Percentiles rank a stretch among this genome's conserved stretches.
phyloP scores from a whole-genome alignment of 2,329 filamentous ascomycete species.

The Penicillium sp. region DNA sequence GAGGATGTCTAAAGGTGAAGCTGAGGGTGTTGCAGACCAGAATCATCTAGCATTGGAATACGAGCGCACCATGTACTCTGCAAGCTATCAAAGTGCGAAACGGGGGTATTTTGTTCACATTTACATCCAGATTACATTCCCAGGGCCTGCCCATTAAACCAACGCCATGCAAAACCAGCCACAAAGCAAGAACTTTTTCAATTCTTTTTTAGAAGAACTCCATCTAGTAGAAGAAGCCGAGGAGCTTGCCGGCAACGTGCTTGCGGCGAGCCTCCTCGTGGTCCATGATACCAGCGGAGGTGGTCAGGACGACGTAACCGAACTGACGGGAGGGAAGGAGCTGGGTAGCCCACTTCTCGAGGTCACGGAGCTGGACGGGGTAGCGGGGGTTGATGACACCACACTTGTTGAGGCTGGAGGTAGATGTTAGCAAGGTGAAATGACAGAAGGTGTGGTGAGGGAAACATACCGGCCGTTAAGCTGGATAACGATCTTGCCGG shows the following conservation, averaged over 20 bases:
- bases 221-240: constrained; percentile 97
- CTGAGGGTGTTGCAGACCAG: constrained; percentile 16
- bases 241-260: constrained; percentile 99
- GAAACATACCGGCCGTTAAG: constrained; percentile 79
- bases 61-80: constrained; percentile 27
- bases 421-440: constrained; percentile 16
- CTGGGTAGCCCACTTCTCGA: constrained; percentile 99
- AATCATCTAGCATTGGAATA: constrained; percentile 24
- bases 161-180: constrained; percentile 25
- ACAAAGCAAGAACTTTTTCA: constrained; percentile 32
- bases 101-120: constrained; percentile 21
- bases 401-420: constrained; percentile 81
- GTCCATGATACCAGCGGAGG: constrained; percentile 99
- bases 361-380: constrained; percentile 95
- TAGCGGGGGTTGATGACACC: constrained; percentile 99
- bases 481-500: constrained; percentile 99
- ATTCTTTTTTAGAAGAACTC: constrained; percentile 25
- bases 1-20: not conserved
- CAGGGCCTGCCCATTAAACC: constrained; percentile 22
- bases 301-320: constrained; percentile 98
- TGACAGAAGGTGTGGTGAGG: not conserved
- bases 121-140: constrained; percentile 29
- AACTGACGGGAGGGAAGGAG: constrained; percentile 99
- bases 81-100: constrained; percentile 20
- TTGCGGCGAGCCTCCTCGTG: constrained; percentile 99